Evolutionary conservation across 371 early-diverging fungal species (phyloP).

Genomic region (Synchytrium microbalum): DNA sequence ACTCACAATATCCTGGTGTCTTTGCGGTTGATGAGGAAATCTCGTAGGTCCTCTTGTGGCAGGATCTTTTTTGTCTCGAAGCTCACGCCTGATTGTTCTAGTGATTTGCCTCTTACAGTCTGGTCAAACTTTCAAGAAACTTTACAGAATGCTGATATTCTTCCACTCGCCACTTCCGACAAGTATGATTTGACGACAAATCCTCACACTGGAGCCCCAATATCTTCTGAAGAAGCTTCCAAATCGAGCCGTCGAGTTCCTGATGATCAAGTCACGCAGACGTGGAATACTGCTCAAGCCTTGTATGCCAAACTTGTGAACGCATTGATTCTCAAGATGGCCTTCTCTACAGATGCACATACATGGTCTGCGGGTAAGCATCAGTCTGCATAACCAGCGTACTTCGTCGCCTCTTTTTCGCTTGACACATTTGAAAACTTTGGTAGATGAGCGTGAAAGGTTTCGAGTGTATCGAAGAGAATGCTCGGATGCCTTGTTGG

Average conservation of each 20-base stretch:
- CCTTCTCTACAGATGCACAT: not conserved
- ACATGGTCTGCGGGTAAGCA: not conserved
- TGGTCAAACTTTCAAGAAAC: not conserved
- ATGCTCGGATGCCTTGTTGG: not conserved
- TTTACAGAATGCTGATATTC: not conserved
- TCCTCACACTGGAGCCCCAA: not conserved
- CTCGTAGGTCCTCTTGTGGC: slow-evolving; percentile 16
- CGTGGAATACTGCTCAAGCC: not conserved
- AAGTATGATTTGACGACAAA: not conserved
- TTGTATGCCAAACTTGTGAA: not conserved
- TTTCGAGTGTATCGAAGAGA: not conserved
- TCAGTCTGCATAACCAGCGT: no score
- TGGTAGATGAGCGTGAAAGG: not conserved
- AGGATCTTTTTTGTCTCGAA: no score
- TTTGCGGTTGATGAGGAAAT: slow-evolving; percentile 60
- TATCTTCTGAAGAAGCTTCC: not conserved
- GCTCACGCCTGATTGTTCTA: no score
- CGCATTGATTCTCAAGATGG: not conserved
- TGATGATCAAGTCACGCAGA: not conserved
- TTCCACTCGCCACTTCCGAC: not conserved
- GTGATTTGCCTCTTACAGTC: not conserved
- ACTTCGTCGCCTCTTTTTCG: no score
- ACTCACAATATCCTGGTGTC: slow-evolving; percentile 60
- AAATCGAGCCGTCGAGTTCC: no score
- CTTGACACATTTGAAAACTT: no score